Base-by-base conservation (phyloP, 2,329 filamentous ascomycete species). In the Periglandula ipomoeae region DNA sequence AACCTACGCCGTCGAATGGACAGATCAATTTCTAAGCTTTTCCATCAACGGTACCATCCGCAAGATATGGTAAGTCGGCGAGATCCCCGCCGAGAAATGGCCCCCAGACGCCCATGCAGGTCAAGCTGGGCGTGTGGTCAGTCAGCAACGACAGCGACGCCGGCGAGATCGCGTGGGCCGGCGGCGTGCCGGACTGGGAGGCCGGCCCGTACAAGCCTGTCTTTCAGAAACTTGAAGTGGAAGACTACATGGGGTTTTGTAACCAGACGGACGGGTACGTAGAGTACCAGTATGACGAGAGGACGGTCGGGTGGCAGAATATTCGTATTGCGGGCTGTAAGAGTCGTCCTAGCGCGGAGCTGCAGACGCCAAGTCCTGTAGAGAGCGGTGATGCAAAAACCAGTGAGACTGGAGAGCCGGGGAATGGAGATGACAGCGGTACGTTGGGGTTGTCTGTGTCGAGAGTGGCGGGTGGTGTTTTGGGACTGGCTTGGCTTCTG, bases 1-100 rank as follows among this genome's bases (percentile, higher is more conserved):
- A 68, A 85, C 76, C 48, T 87, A 87, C 68, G 74, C 75, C 15
- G 65, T 87, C 46, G 78, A 85, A 67, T 87, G 84, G 84, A 83
- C 77, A 20, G 61, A 72, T 24, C 72, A 78, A 7, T 61, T 67
- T 30, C 68, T 84, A 51, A 67, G 72, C 50, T 87, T 81, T 75
- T 71, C 75, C 59, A 75, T 87, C 48, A 72, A 81, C 58, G 71
- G 70, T 50, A 56, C 54, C 5, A 58, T 66, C 22, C 59, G 58
- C 19, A 61, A 60, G 1, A 56, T 61, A 2, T 63, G 57, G 44
- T 58, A 55, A 19, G 61, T 74, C 22, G 75, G 77, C 50, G 68
- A 72, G 34, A 69, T 75, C 42, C 68, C 69, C 8, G 64, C 70
- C 49, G 69, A 70, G 7, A 62, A 61, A 38, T 88, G 75, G 66